Percentiles rank a stretch among this genome's conserved stretches.
Conservation (phyloP, 768 basidiomycete species). For the Russula emetica region DNA sequence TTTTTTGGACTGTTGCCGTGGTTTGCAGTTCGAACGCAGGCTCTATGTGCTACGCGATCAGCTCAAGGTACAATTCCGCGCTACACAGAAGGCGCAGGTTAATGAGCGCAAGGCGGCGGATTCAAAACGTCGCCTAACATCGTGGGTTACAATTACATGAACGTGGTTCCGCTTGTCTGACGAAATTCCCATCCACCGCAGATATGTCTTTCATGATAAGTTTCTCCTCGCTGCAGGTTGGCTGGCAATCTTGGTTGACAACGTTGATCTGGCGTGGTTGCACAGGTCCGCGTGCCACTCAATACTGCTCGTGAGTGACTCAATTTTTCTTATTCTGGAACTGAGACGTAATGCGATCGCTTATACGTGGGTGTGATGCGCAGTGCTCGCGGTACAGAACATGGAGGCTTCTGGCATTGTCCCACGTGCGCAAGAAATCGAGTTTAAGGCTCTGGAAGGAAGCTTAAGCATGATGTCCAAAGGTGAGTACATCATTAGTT, state of each 20-base stretch:
- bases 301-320: constrained; percentile 57
- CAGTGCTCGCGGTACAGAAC: constrained; percentile 84
- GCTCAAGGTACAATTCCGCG: constrained; percentile 51
- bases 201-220: constrained; percentile 78
- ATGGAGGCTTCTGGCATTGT: constrained; percentile 77
- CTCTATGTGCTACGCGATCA: constrained; percentile 50
- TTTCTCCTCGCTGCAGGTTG: constrained; percentile 34
- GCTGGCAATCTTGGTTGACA: constrained; percentile 31
- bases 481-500: constrained; percentile 39
- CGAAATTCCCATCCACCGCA: constrained; percentile 29
- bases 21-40: constrained; percentile 40
- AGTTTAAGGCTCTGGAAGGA: constrained; percentile 81
- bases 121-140: constrained; percentile 75
- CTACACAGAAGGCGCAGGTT: constrained; percentile 57
- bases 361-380: not conserved
- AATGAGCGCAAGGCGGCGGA: constrained; percentile 69
- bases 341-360: not conserved
- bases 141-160: constrained; percentile 48
- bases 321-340: constrained; percentile 2
- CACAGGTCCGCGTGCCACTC: constrained; percentile 75
- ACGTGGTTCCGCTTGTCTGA: not conserved
- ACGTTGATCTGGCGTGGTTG: constrained; percentile 28
- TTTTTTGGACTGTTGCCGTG: not conserved
- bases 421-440: constrained; percentile 72
- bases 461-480: constrained; percentile 87